Conservation (phyloP, 2,329 filamentous ascomycete genomes). For the Ascochyta lentis region DNA sequence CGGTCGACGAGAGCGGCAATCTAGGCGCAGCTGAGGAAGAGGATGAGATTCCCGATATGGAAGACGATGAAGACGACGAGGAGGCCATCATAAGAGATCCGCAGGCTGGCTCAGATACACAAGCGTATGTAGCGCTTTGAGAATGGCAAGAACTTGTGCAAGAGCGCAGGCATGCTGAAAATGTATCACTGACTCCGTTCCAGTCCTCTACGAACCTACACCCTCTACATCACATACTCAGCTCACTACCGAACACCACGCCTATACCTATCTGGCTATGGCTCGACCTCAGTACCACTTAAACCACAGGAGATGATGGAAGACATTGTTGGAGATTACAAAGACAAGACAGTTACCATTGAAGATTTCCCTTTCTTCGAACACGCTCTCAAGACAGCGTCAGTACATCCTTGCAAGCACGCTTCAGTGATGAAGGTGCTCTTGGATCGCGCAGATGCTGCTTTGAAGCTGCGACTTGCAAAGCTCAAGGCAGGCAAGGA, state of each 20-base stretch:
- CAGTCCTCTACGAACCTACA: constrained; percentile 90
- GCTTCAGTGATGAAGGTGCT: constrained; percentile 98
- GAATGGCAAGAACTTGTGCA: background rate
- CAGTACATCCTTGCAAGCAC: constrained; percentile 96
- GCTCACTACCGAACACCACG: constrained; percentile 96
- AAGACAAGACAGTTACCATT: constrained; percentile 97
- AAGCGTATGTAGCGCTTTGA: constrained; percentile 57
- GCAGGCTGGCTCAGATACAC: constrained; percentile 56
- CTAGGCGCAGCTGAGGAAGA: constrained; percentile 77
- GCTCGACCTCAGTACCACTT: constrained; percentile 78
- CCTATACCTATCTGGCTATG: constrained; percentile 92
- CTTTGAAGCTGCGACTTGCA: constrained; percentile 84
- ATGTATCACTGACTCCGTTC: constrained; percentile 20
- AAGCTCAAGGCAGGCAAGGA: constrained; percentile 73
- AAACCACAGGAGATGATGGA: constrained; percentile 91
- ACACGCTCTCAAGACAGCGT: constrained; percentile 92
- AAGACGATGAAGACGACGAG: constrained; percentile 91
- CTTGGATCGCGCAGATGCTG: constrained; percentile 91
- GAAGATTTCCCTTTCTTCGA: constrained; percentile 97
- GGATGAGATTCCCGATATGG: constrained; percentile 94
- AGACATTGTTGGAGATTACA: constrained; percentile 94
- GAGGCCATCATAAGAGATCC: constrained; percentile 87
- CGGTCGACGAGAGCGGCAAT: constrained; percentile 88
- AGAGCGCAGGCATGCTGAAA: background rate
- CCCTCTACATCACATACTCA: constrained; percentile 97